Conservation (phyloP, 768 basidiomycete species). For the Filobasidium floriforme region DNA sequence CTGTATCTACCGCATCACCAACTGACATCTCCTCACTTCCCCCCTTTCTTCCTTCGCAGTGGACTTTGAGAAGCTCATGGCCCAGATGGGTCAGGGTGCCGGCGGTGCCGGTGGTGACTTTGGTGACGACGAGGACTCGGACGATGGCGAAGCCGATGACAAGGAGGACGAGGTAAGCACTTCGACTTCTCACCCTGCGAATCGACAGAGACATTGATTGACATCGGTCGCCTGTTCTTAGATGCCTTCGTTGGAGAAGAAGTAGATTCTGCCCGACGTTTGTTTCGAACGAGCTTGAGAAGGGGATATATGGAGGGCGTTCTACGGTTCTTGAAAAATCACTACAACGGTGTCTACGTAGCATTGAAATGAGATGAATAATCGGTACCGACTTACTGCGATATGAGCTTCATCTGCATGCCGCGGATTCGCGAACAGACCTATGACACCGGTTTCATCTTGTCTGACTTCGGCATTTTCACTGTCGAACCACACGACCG, state of each 20-base stretch:
- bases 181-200: background rate
- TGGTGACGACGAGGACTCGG: slow-evolving; percentile 30
- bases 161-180: slow-evolving; percentile 24
- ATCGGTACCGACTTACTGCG: too few species aligned
- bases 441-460: too few species aligned
- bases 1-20: background rate
- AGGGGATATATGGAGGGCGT: too few species aligned
- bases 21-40: background rate
- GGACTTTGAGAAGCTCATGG: slow-evolving; percentile 36
- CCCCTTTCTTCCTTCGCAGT: slow-evolving; percentile 9
- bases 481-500: too few species aligned
- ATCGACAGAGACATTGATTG: background rate
- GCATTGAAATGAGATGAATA: too few species aligned
- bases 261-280: too few species aligned
- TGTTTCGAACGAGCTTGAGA: too few species aligned
- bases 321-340: too few species aligned
- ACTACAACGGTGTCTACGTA: too few species aligned
- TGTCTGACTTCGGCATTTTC: too few species aligned
- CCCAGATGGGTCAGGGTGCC: slow-evolving; percentile 26
- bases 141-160: slow-evolving; percentile 28
- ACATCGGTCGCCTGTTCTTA: background rate
- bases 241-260: slow-evolving; percentile 8
- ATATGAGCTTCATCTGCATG: too few species aligned
- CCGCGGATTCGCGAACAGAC: too few species aligned
- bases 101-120: slow-evolving; percentile 29